These are phyloP conservation scores for Kluyveromyces aestuarii DNA, from an alignment of 805 yeast genomes.

Conservation along the genomic window DNA sequence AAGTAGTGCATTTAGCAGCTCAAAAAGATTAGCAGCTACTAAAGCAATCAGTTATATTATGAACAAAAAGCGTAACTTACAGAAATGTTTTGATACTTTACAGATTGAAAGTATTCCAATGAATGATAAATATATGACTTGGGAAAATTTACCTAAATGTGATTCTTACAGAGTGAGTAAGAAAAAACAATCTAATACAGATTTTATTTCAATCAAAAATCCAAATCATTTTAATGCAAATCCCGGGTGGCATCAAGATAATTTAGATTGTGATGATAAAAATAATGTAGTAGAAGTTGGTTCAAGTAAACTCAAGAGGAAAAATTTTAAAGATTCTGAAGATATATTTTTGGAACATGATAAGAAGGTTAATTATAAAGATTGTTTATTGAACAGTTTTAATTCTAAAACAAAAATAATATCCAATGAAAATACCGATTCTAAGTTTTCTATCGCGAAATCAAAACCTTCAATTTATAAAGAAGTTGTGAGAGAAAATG, in stretches of 20 bases:
- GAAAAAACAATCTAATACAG: neutral
- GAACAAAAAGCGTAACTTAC: slow-evolving; percentile 1
- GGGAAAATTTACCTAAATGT: slow-evolving; percentile 3
- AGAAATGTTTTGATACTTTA: neutral
- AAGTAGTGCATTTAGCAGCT: neutral
- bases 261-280: neutral
- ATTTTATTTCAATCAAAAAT: slow-evolving; percentile 1
- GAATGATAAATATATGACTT: slow-evolving; percentile 2
- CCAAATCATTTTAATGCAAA: slow-evolving; percentile 1
- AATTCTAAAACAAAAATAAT: too few relatives aligned
- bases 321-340: neutral
- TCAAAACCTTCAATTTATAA: too few relatives aligned
- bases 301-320: neutral
- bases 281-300: neutral
- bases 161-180: neutral
- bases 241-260: neutral
- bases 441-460: neutral
- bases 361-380: neutral
- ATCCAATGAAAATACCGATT: too few relatives aligned
- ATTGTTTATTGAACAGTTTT: too few relatives aligned
- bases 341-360: neutral
- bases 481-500: neutral
- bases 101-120: slow-evolving; percentile 1
- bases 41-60: neutral
- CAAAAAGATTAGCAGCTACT: neutral